Base-by-base conservation (phyloP, 306 rosid species). In the Trichosanthes cucumerina region DNA sequence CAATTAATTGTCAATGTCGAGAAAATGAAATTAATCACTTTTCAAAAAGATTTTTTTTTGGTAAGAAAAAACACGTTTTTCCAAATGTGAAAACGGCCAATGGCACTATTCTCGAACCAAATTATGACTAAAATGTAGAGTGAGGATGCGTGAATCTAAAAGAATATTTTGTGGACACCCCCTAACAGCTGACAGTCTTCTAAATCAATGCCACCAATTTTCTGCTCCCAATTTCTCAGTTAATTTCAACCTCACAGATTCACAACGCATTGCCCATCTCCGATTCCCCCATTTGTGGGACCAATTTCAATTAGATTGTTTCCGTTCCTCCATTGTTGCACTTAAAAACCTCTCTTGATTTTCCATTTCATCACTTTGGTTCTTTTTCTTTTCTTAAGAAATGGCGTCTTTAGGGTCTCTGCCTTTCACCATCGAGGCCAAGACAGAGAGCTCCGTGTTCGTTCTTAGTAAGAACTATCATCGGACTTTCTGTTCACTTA, bases 341-440 rank as follows among this genome's bases (percentile, higher is more conserved):
- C 44, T 50, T 73, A 19, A 10, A 28, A 34, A 44, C 60, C 62
- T 39, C 57, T 79, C 38, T 78, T 60, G 0, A 16, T 75, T 89
- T 72, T 70, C 74, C 21, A 33, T 15, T 33, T 5, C n/a, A 10
- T 31, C 69, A 62, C 43, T 62, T 62, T 43, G 69, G 69, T 76
- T 74, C 44, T 64, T 63, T 21, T 53, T 70, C 56, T 70, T 13
- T 54, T 7, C 71, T 64, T 63, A 4, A 12, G 24, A 2, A 24
- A 95, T 92, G 97, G 82, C 91, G 13, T 88, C 93, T 31, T 44
- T 91, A 15, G 84, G 86, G 77, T 83, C 91, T 54, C 74, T 81
- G 9, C 88, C 93, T 21, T 81, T 88, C 66, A 70, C 83, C 31
- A 66, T 86, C 49, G 90, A 84, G 79, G 31, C 87, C 56, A 88